Percentiles rank a stretch among this genome's conserved stretches.
These are phyloP conservation scores for Cladosporium austrohemisphaericum DNA, from an alignment of 2,329 filamentous ascomycete genomes.

Conservation along the genomic window DNA sequence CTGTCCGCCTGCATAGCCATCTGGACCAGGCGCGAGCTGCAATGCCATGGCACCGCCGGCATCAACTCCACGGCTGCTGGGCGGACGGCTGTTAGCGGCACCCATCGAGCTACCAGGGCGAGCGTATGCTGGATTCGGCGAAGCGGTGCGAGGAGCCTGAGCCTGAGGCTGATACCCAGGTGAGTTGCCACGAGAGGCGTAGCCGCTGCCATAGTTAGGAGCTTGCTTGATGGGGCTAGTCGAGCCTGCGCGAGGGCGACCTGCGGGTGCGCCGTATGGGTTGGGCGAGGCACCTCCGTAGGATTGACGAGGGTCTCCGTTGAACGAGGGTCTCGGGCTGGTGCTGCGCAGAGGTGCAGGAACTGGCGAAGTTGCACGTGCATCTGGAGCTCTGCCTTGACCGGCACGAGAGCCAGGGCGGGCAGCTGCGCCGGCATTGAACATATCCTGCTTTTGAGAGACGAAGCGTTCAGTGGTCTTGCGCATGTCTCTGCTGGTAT, in stretches of 20 bases:
- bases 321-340: slow-evolving; percentile 56
- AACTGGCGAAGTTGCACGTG: slow-evolving; percentile 31
- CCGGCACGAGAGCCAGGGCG: slow-evolving; percentile 29
- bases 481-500: slow-evolving; percentile 93
- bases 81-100: slow-evolving; percentile 36
- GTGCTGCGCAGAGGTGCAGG: slow-evolving; percentile 41
- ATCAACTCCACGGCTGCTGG: slow-evolving; percentile 41
- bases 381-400: slow-evolving; percentile 26
- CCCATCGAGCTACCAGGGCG: slow-evolving; percentile 33
- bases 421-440: slow-evolving; percentile 39
- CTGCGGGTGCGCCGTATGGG: slow-evolving; percentile 49
- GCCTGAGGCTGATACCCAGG: slow-evolving; percentile 34
- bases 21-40: slow-evolving; percentile 41
- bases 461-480: slow-evolving; percentile 87
- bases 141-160: slow-evolving; percentile 35
- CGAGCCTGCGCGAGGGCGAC: slow-evolving; percentile 37
- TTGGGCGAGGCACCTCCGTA: slow-evolving; percentile 60
- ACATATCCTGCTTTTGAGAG: slow-evolving; percentile 77
- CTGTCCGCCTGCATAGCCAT: slow-evolving; percentile 38
- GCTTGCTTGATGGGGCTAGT: slow-evolving; percentile 41
- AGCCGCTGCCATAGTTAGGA: slow-evolving; percentile 29
- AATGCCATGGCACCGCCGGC: slow-evolving; percentile 41
- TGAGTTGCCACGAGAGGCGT: slow-evolving; percentile 37
- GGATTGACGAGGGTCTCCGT: slow-evolving; percentile 29
- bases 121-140: slow-evolving; percentile 37